Percentiles rank a stretch among this genome's conserved stretches.
These are phyloP conservation scores for Aspergillus kassunensis DNA, from an alignment of 495 filamentous ascomycete species.

Conservation along the genomic window DNA sequence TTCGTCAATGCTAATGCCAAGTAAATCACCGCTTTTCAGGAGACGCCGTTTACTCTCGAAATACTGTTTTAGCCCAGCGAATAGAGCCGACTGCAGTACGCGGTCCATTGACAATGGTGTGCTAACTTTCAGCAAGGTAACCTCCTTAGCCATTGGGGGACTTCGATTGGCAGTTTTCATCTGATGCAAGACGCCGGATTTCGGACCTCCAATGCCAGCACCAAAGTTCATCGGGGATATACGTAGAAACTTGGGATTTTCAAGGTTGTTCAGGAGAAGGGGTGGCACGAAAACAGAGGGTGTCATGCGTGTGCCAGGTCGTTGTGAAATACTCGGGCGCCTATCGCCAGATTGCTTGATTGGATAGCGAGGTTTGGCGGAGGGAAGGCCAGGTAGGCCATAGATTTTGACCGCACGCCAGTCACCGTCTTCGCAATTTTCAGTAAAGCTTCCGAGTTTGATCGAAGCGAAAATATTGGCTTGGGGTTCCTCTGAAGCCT, in stretches of 20 bases:
- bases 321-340: slow-evolving; percentile 51
- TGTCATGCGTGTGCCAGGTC: slow-evolving; percentile 34
- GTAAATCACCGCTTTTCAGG: slow-evolving; percentile 78
- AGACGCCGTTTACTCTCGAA: slow-evolving; percentile 76
- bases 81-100: slow-evolving; percentile 74
- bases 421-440: slow-evolving; percentile 46
- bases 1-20: slow-evolving; percentile 82
- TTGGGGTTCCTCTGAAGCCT: slow-evolving; percentile 64
- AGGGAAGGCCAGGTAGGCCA: slow-evolving; percentile 69
- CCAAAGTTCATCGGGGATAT: slow-evolving; percentile 59
- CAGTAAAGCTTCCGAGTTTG: slow-evolving; percentile 44
- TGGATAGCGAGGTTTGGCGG: slow-evolving; percentile 47
- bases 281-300: slow-evolving; percentile 77
- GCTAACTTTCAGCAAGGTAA: slow-evolving; percentile 84
- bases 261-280: slow-evolving; percentile 78
- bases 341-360: slow-evolving; percentile 45
- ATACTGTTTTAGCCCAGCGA: slow-evolving; percentile 78
- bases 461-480: slow-evolving; percentile 51
- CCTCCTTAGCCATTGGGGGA: slow-evolving; percentile 84
- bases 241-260: slow-evolving; percentile 67
- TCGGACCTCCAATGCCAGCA: slow-evolving; percentile 26
- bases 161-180: slow-evolving; percentile 51
- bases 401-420: slow-evolving; percentile 84
- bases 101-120: slow-evolving; percentile 85
- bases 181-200: slow-evolving; percentile 34